A percentile compares a stretch with the other conserved stretches of the same genome.
Conservation (phyloP, 768 basidiomycete species). For the Boletus sp. region DNA sequence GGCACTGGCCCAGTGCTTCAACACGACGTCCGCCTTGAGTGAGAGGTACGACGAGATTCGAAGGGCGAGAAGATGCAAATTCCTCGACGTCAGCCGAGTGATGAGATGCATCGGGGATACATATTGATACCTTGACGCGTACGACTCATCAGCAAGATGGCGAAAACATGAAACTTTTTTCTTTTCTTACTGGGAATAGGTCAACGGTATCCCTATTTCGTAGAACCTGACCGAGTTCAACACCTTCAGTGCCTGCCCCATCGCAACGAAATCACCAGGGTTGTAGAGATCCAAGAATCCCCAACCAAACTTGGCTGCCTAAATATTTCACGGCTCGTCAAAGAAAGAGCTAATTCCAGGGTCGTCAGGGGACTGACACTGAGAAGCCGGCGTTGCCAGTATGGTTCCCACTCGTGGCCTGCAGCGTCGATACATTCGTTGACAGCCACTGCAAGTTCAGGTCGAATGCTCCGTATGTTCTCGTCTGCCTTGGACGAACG, state of each 20-base stretch:
- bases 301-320: constrained; percentile 97
- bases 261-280: constrained; percentile 85
- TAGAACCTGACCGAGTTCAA: constrained; percentile 89
- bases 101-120: constrained; percentile 80
- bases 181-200: constrained; percentile 75
- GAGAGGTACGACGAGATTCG: constrained; percentile 82
- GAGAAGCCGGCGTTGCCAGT: constrained; percentile 84
- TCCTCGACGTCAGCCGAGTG: constrained; percentile 77
- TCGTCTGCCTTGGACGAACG: constrained; percentile 93
- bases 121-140: constrained; percentile 69
- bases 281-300: constrained; percentile 92
- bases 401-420: constrained; percentile 84
- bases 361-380: constrained; percentile 46
- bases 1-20: constrained; percentile 94
- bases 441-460: constrained; percentile 82
- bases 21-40: constrained; percentile 79
- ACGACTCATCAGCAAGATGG: constrained; percentile 1
- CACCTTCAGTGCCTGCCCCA: constrained; percentile 91
- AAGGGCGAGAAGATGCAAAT: constrained; percentile 88
- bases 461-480: constrained; percentile 81
- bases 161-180: background rate
- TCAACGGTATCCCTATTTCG: constrained; percentile 91
- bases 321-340: background rate
- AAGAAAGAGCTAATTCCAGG: background rate
- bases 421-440: constrained; percentile 94